Conservation (phyloP, 2,329 filamentous ascomycete species). For the Pseudogymnoascus sp. region DNA sequence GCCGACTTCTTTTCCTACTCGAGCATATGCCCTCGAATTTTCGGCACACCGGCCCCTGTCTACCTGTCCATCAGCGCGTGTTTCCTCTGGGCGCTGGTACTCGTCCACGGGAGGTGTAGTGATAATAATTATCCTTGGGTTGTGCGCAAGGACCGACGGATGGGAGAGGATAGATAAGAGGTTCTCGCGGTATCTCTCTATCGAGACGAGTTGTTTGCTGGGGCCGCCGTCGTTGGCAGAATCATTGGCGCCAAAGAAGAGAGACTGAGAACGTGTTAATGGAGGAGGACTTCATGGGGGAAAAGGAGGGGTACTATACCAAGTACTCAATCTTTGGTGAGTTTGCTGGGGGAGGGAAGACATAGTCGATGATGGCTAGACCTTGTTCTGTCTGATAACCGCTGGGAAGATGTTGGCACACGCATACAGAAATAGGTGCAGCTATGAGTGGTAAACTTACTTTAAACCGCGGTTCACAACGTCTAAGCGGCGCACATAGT, state of each 20-base stretch:
- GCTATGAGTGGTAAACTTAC: constrained; percentile 26
- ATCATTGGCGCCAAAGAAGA: constrained; percentile 90
- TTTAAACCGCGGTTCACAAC: constrained; percentile 81
- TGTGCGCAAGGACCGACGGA: constrained; percentile 58
- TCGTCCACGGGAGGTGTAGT: constrained; percentile 74
- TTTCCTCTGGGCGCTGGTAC: constrained; percentile 46
- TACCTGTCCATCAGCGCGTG: constrained; percentile 39
- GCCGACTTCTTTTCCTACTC: constrained; percentile 56
- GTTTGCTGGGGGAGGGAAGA: constrained; percentile 56
- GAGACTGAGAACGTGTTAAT: constrained; percentile 22
- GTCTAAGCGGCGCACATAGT: constrained; percentile 69
- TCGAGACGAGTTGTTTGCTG: constrained; percentile 65
- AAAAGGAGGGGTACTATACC: constrained; percentile 34
- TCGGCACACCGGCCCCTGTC: constrained; percentile 36
- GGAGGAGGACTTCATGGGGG: not conserved
- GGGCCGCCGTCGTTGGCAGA: constrained; percentile 56
- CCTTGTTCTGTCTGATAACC: constrained; percentile 79
- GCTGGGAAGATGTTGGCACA: constrained; percentile 21
- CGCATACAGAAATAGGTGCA: not conserved
- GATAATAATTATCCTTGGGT: constrained; percentile 65
- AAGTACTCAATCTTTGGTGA: constrained; percentile 58
- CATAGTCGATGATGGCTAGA: constrained; percentile 56
- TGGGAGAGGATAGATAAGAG: constrained; percentile 64
- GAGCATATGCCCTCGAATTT: constrained; percentile 43
- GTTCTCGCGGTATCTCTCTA: constrained; percentile 66